These are phyloP conservation scores for Periconia sp. DNA, from an alignment of 2,329 filamentous ascomycete genomes.

Conservation along the genomic window DNA sequence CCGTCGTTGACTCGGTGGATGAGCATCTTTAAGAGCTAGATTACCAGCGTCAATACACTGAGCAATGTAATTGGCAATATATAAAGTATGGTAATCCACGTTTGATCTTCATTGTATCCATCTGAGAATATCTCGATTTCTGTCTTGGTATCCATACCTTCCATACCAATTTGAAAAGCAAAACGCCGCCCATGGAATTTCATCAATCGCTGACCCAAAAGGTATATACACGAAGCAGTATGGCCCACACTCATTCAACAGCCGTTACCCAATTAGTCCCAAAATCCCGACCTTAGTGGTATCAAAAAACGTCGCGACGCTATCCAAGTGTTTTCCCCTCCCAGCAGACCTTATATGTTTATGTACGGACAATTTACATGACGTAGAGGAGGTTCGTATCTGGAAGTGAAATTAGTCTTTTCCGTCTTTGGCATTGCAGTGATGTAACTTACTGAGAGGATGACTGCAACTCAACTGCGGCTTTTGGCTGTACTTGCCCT, in stretches of 20 bases:
- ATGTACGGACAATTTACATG: slow-evolving; percentile 41
- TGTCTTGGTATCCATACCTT: slow-evolving; percentile 1
- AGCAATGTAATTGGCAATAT: too few species aligned
- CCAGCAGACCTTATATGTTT: background rate
- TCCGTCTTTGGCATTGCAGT: background rate
- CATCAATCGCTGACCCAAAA: background rate
- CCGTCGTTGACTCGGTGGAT: too few species aligned
- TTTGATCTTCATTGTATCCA: too few species aligned
- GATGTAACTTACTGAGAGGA: slow-evolving; percentile 78
- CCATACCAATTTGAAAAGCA: background rate
- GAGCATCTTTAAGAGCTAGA: too few species aligned
- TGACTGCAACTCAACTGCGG: slow-evolving; percentile 96
- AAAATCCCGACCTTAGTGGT: slow-evolving; percentile 1
- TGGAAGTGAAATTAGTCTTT: slow-evolving; percentile 21
- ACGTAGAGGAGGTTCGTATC: slow-evolving; percentile 54
- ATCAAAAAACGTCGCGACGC: slow-evolving; percentile 2
- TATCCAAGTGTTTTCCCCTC: background rate
- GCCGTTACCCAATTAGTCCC: slow-evolving; percentile 1
- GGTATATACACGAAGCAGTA: slow-evolving; percentile 9
- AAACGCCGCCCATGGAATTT: slow-evolving; percentile 6
- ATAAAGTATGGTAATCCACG: too few species aligned
- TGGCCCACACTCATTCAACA: background rate
- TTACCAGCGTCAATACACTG: too few species aligned
- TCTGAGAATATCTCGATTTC: background rate
- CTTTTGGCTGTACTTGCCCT: slow-evolving; percentile 89